Evolutionary conservation across 2,329 filamentous ascomycete genomes (phyloP), one percentile per base, ranked within the genome.

Genomic region (Pestalotiopsis sp.): DNA sequence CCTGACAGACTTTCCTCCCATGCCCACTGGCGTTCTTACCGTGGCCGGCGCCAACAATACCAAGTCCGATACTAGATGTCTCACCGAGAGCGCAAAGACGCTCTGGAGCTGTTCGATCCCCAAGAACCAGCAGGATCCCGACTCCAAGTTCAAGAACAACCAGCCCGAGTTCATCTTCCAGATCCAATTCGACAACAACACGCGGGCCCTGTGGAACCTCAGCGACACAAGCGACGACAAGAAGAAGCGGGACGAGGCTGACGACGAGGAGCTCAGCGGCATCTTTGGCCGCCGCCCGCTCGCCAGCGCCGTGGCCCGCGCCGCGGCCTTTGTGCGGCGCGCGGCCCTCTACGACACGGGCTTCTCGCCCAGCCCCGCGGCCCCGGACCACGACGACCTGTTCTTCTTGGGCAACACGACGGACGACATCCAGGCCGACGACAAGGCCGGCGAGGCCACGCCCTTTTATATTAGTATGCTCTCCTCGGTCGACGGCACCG

Each of bases 81-180:
- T 95, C 4, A 83, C 85, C 7, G 92, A 92, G 0, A 84, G 89
- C 4, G 72, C 77, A 7, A 3, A 72, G 11, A 93, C 92, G 0
- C 80, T 96, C 67, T 98, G 95, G 95, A 97, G 92, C 77, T 98
- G 95, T 78, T 87, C 91, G 12, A 80, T 97, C 17, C 94, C 95
- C 2, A 94, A 94, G 77, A 93, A 94, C 73, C 82, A 93, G 69
- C 92, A 95, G 58, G 80, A 86, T 3, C 85, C 86, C 1, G 88
- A 91, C 58, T 82, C 84, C 1, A 90, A 90, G 0, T 93, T 90
- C 75, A 83, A 86, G 45, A 83, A 90, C 0, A 86, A 91, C 70
- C 89, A 93, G 75, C 94, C 95, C 0, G 93, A 91, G 65, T 93
- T 98, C 75, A 86, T 93, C 63, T 84, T 98, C 71, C 88, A 96